Evolutionary conservation across 1,284 basidiomycete genomes (phyloP), one percentile per base, ranked within the genome.

Genomic region (Tylopilus microsporus): DNA sequence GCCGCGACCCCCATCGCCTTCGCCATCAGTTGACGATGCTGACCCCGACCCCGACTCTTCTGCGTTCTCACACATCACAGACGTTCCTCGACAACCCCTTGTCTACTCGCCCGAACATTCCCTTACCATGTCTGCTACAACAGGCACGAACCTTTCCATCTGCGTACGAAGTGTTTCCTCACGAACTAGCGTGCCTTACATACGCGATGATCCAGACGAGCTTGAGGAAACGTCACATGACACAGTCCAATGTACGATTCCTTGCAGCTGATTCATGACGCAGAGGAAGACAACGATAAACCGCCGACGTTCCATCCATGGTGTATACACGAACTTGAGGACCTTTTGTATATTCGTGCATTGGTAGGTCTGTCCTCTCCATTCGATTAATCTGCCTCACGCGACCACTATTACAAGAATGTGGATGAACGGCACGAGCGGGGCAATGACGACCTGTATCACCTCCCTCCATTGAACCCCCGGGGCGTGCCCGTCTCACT

Each of bases 301-400:
- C 25, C 25, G 25, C 25, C 25, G 25, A 25, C 25, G 25, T 25
- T 25, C 25, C 69, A 51, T 15, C 72, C 75, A 0, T 70, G 65
- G 5, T 82, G 81, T 65, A 82, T 83, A 51, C 81, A 84, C 66
- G 79, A 84, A 63, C 65, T 82, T 16, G 76, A 78, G 32, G 76
- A 78, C 43, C 74, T 75, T 6, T 76, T 74, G 1, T 75, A 77
- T 57, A 63, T 73, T 30, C 63, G 62, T 16, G 60, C 60, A 5
- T 54, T 68, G 3, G 66, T 63, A 6, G 56, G 43, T 37, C 54
- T 52, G 19, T 66, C 62, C 3, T 49, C 52, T 13, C 60, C 61
- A 10, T 55, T 66, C 21, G 50, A 60, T 36, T 49, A 56, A 5
- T 54, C 50, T 19, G 15, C 41, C 39, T 58, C 54, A 13, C 53